Conservation (phyloP, 257 asterid genomes). For the Rubia yunnanensis region DNA sequence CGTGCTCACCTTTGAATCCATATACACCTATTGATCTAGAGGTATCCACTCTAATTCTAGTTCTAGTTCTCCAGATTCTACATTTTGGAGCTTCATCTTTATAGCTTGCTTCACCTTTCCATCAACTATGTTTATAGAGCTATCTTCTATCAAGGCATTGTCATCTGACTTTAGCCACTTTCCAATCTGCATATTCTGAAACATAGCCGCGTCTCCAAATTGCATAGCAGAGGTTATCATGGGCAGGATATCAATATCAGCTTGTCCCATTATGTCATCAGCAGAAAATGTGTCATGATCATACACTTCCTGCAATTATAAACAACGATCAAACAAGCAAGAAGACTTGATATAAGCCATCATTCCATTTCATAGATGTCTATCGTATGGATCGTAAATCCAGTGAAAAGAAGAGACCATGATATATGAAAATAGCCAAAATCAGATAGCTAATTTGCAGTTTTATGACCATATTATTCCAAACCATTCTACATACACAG, state of each 20-base stretch:
- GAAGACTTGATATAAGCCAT: not conserved
- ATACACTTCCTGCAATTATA: constrained; percentile 54
- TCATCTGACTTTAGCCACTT: constrained; percentile 83
- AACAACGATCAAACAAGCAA: not conserved
- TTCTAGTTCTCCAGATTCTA: constrained; percentile 82
- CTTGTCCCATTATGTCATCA: constrained; percentile 96
- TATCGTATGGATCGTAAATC: not conserved
- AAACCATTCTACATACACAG: not conserved
- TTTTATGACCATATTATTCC: not conserved
- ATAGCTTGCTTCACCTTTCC: constrained; percentile 79
- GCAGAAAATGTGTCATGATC: constrained; percentile 92
- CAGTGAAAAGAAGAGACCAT: not conserved
- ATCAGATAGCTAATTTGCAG: not conserved
- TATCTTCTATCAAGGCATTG: constrained; percentile 72
- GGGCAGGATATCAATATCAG: constrained; percentile 88
- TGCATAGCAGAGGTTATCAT: constrained; percentile 92
- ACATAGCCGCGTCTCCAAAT: constrained; percentile 72
- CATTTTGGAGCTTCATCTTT: constrained; percentile 75
- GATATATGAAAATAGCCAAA: not conserved
- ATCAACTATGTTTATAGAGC: constrained; percentile 81
- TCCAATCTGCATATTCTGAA: constrained; percentile 87
- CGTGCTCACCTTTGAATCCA: not conserved
- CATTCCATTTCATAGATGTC: not conserved
- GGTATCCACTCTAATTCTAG: constrained; percentile 95
- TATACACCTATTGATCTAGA: constrained; percentile 53